Percentiles rank a stretch among this genome's conserved stretches.
Evolutionary conservation across 2,329 filamentous ascomycete genomes (phyloP).

Genomic region (Pseudogymnoascus sp.): DNA sequence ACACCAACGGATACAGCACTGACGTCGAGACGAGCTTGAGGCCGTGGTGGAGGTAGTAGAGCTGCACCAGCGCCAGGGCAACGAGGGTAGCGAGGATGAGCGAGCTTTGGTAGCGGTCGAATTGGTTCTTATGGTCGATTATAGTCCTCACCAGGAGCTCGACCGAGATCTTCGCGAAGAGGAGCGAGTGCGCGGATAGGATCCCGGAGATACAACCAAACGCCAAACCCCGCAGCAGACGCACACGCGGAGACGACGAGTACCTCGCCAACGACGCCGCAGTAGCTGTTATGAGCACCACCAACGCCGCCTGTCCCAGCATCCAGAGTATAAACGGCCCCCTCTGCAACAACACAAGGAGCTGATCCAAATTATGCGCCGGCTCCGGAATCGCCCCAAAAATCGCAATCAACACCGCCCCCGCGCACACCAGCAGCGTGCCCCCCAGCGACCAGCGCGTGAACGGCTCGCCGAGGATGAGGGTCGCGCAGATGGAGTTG

Average conservation of each 20-base stretch:
- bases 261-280: slow-evolving; percentile 48
- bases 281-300: slow-evolving; percentile 56
- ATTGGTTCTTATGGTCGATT: slow-evolving; percentile 81
- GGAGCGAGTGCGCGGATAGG: slow-evolving; percentile 81
- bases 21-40: slow-evolving; percentile 93
- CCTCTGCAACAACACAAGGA: slow-evolving; percentile 65
- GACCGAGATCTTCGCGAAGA: slow-evolving; percentile 93
- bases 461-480: slow-evolving; percentile 89
- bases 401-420: slow-evolving; percentile 83
- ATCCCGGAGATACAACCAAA: slow-evolving; percentile 90
- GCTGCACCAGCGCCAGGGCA: slow-evolving; percentile 72
- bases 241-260: slow-evolving; percentile 54
- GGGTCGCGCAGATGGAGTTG: slow-evolving; percentile 93
- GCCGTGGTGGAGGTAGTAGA: slow-evolving; percentile 91
- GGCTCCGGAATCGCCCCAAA: slow-evolving; percentile 93
- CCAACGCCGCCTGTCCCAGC: slow-evolving; percentile 65
- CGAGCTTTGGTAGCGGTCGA: slow-evolving; percentile 93
- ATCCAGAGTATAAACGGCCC: slow-evolving; percentile 83
- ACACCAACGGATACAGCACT: slow-evolving; percentile 91
- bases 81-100: slow-evolving; percentile 76
- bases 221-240: slow-evolving; percentile 69
- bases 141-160: slow-evolving; percentile 85
- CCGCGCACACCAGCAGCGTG: slow-evolving; percentile 76
- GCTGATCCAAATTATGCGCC: slow-evolving; percentile 75
- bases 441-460: slow-evolving; percentile 88